Base-by-base conservation (phyloP, 306 rosid species). In the Benincasa hispida region DNA sequence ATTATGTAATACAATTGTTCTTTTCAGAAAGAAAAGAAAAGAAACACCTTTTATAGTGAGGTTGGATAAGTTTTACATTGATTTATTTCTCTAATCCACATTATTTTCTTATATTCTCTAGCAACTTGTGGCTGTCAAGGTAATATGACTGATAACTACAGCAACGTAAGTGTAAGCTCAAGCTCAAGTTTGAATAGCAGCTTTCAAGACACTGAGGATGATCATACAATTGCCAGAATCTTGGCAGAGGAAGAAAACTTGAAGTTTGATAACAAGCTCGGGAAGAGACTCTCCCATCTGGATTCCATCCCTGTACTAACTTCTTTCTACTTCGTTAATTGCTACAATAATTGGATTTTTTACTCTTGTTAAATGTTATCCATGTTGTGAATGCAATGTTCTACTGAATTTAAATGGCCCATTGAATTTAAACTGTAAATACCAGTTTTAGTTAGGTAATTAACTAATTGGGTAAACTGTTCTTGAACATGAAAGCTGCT, bases 241-340 rank as follows among this genome's bases (percentile, higher is more conserved):
- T 88, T 92, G 72, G 99, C 88, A 0, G 91, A 89, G 79, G 94
- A 87, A 3, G 91, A 87, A 79, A 79, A 79, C 74, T 76, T 45
- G 68, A 88, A 59, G 72, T 34, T 42, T 8, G 85, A 82, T 21
- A 76, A 80, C 83, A 85, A 67, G 89, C 92, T 92, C 19, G 97
- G 96, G 84, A 92, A 85, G 84, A 86, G 99, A 19, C 97, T 95
- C 57, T 88, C 92, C 42, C 99, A 95, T 90, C 86, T 95, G 76
- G 91, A 89, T 87, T 95, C 99, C 4, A 90, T 95, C 78, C 99
- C 97, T 53, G 99, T 95, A 87, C 50, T 80, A 79, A 48, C 75
- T 84, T 32, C 19, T 48, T 47, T 50, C 17, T 17, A 6, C 27
- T 50, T 77, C 12, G 19, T 18, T 58, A 39, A 19, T 75, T 39